These are phyloP conservation scores for Cordyceps militaris DNA, from an alignment of 2,329 filamentous ascomycete species.

Conservation along the genomic window DNA sequence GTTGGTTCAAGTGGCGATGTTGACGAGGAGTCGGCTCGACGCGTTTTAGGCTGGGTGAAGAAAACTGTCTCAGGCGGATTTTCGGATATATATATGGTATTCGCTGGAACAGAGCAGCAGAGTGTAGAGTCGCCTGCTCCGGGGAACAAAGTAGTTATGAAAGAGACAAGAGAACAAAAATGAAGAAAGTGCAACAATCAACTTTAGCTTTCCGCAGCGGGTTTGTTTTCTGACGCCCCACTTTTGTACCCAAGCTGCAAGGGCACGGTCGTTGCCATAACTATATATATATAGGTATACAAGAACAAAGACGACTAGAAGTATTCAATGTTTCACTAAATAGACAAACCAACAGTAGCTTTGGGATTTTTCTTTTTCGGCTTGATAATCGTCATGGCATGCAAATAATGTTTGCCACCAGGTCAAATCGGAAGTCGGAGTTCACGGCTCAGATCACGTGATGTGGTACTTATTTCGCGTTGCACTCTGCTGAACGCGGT, in stretches of 20 bases:
- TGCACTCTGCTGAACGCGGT: conserved; percentile 8
- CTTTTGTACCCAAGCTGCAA: conserved; percentile 9
- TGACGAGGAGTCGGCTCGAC: neutral
- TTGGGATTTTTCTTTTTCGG: no score
- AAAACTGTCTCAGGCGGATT: neutral
- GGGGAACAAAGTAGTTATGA: neutral
- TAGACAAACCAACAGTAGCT: no score
- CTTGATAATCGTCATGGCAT: neutral
- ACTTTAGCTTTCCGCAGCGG: neutral
- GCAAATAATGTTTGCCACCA: neutral
- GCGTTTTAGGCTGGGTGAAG: neutral
- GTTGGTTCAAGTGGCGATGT: neutral
- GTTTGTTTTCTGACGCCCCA: conserved; percentile 4
- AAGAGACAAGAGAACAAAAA: conserved; percentile 1
- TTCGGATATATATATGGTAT: neutral
- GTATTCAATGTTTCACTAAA: no score
- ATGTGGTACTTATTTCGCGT: conserved; percentile 26
- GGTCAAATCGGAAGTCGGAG: neutral
- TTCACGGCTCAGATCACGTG: conserved; percentile 18
- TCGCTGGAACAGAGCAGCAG: neutral
- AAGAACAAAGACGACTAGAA: neutral
- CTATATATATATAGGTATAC: no score
- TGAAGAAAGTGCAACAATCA: neutral
- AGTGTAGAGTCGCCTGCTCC: neutral
- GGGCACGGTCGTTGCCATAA: neutral